These are phyloP conservation scores for Pisolithus microcarpus DNA, from an alignment of 768 basidiomycete genomes.

Conservation along the genomic window DNA sequence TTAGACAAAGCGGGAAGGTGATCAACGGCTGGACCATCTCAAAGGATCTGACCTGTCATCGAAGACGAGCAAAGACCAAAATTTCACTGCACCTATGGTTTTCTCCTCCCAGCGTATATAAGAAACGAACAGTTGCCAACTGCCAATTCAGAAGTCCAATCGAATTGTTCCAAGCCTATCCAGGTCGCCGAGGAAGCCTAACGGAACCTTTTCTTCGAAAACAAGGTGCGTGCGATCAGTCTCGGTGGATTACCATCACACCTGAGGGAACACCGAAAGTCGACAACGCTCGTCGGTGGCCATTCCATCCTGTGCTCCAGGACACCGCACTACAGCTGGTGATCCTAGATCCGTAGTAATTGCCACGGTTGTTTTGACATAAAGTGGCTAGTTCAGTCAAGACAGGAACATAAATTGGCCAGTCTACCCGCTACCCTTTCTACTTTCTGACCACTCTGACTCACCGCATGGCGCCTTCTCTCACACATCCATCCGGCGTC, in stretches of 20 bases:
- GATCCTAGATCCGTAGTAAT: neutral
- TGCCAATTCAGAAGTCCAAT: neutral
- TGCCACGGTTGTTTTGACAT: slow-evolving; percentile 14
- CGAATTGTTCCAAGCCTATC: neutral
- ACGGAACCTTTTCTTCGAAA: neutral
- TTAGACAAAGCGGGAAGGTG: no score
- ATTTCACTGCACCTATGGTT: neutral
- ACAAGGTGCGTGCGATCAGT: no score
- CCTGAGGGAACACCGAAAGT: no score
- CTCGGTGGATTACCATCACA: no score
- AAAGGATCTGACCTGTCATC: no score
- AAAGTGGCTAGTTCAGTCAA: slow-evolving; percentile 9
- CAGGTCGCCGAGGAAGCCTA: neutral
- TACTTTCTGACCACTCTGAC: slow-evolving; percentile 2
- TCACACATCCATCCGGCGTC: slow-evolving; percentile 58
- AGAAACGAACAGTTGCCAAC: neutral
- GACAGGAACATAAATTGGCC: slow-evolving; percentile 12
- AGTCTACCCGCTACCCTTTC: slow-evolving; percentile 10
- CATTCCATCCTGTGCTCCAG: no score
- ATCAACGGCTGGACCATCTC: no score
- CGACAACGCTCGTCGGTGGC: no score
- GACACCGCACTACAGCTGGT: no score
- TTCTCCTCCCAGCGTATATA: neutral
- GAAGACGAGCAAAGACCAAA: neutral
- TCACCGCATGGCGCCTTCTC: slow-evolving; percentile 51